Conservation (phyloP, 2,329 filamentous ascomycete genomes). For the Epichloe hybrida region DNA sequence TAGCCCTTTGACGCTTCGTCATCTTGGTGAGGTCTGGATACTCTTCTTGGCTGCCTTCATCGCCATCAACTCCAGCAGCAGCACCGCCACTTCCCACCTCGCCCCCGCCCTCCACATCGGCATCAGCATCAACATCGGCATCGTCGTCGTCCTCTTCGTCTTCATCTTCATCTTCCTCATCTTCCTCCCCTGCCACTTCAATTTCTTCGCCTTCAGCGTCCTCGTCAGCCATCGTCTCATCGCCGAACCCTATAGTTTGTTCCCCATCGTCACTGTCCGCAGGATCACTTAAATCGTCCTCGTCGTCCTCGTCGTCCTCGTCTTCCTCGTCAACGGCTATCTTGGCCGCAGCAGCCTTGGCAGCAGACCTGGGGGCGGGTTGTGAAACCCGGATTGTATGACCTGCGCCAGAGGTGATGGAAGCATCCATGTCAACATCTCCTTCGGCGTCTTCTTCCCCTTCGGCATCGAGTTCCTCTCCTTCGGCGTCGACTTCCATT, state of each 20-base stretch:
- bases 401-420: conserved; percentile 15
- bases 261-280: conserved; percentile 33
- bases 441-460: conserved; percentile 18
- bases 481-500: conserved; percentile 25
- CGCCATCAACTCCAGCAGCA: conserved; percentile 26
- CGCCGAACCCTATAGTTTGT: conserved; percentile 24
- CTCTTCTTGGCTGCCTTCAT: conserved; percentile 33
- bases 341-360: conserved; percentile 21
- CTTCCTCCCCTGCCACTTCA: conserved; percentile 28
- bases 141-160: conserved; percentile 24
- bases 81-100: conserved; percentile 25
- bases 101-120: conserved; percentile 16
- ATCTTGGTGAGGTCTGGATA: conserved; percentile 44
- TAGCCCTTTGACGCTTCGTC: conserved; percentile 46
- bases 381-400: conserved; percentile 36
- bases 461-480: conserved; percentile 26
- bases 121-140: conserved; percentile 24
- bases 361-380: conserved; percentile 22
- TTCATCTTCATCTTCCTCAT: conserved; percentile 27
- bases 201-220: conserved; percentile 35
- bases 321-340: conserved; percentile 26
- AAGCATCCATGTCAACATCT: conserved; percentile 32
- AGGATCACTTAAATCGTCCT: conserved; percentile 41
- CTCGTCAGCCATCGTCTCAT: conserved; percentile 33
- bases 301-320: conserved; percentile 33